These are phyloP conservation scores for Gremmenia infestans DNA, from an alignment of 2,329 filamentous ascomycete species.

Conservation along the genomic window DNA sequence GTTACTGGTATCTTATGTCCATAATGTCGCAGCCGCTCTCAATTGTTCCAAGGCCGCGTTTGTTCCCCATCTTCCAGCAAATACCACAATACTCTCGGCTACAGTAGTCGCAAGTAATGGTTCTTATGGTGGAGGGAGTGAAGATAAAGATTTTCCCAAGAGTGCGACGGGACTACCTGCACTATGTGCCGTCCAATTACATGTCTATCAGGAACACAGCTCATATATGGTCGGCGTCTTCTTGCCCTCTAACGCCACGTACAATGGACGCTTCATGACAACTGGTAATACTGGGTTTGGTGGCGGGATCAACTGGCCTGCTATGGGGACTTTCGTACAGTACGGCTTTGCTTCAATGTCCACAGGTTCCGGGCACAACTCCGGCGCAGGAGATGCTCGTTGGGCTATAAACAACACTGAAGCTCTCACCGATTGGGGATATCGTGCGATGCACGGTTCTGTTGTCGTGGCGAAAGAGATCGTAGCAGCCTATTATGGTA, in stretches of 20 bases:
- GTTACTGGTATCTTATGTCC: not conserved
- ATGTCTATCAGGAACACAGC: not conserved
- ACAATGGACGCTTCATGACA: constrained; percentile 28
- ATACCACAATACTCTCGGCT: not conserved
- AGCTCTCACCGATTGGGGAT: constrained; percentile 32
- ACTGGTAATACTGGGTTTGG: constrained; percentile 43
- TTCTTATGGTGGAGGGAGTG: not conserved
- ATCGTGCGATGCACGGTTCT: constrained; percentile 15
- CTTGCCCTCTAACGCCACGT: not conserved
- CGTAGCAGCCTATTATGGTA: not conserved
- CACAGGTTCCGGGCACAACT: constrained; percentile 42
- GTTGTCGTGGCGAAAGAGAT: not conserved
- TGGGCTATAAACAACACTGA: constrained; percentile 39
- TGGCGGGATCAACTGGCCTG: constrained; percentile 43
- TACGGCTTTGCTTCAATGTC: constrained; percentile 40
- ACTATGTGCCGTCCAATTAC: not conserved
- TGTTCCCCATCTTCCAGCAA: not conserved
- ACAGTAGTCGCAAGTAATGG: not conserved
- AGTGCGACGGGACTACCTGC: not conserved
- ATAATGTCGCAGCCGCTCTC: not conserved
- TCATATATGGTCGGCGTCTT: not conserved
- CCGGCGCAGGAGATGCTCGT: constrained; percentile 25
- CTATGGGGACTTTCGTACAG: constrained; percentile 36
- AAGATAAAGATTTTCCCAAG: not conserved
- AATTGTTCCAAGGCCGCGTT: not conserved